Conservation (phyloP, 129 eudicot species). For the Flaveria linearis region DNA sequence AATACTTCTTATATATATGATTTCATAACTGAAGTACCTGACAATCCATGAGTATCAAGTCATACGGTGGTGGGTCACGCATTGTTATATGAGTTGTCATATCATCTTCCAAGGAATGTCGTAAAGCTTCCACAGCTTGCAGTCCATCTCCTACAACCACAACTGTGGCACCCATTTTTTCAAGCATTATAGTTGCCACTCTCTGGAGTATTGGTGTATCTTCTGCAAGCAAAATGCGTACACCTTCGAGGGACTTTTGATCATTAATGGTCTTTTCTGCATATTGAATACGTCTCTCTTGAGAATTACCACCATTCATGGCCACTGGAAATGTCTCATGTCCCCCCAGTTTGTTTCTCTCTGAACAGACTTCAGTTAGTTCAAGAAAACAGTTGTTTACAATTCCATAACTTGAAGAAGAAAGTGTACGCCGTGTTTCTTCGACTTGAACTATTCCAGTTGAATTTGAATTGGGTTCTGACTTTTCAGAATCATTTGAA, state of each 20-base stretch:
- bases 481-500: slow-evolving; percentile 57
- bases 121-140: slow-evolving; percentile 82
- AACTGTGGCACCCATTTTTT: slow-evolving; percentile 83
- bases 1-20: neutral
- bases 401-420: slow-evolving; percentile 31
- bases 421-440: slow-evolving; percentile 27
- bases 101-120: slow-evolving; percentile 29
- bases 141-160: slow-evolving; percentile 88
- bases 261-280: slow-evolving; percentile 39
- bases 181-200: slow-evolving; percentile 96
- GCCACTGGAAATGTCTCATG: slow-evolving; percentile 23
- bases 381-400: slow-evolving; percentile 53
- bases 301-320: neutral
- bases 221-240: slow-evolving; percentile 83
- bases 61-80: slow-evolving; percentile 48
- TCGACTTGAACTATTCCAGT: slow-evolving; percentile 24
- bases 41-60: slow-evolving; percentile 95
- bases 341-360: slow-evolving; percentile 36
- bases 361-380: slow-evolving; percentile 40
- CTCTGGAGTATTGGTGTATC: slow-evolving; percentile 89
- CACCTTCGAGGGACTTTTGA: slow-evolving; percentile 62
- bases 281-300: slow-evolving; percentile 28
- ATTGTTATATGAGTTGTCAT: slow-evolving; percentile 19
- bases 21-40: slow-evolving; percentile 50
- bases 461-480: slow-evolving; percentile 29